Evolutionary conservation across 495 filamentous ascomycete genomes (phyloP).

Genomic region (Filosporella fistucella): DNA sequence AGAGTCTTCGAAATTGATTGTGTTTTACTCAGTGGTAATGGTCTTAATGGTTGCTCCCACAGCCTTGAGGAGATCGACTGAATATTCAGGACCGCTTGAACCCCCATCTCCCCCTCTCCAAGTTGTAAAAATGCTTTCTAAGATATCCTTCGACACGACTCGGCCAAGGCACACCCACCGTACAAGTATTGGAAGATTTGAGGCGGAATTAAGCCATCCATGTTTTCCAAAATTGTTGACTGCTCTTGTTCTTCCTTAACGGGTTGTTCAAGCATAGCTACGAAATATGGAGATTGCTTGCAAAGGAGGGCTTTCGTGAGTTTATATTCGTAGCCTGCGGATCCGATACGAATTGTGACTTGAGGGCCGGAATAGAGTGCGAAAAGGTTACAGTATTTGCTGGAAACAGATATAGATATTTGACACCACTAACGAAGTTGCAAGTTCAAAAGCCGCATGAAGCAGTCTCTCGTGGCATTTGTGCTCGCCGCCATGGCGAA

Average conservation of each 20-base stretch:
- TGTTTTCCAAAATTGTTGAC: conserved; percentile 21
- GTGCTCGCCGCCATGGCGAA: no score
- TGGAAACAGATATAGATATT: background rate
- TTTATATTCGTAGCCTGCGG: conserved; percentile 21
- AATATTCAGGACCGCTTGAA: conserved; percentile 16
- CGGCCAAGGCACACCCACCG: conserved; percentile 25
- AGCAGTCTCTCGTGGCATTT: background rate
- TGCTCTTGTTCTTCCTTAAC: conserved; percentile 22
- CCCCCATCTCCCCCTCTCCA: conserved; percentile 10
- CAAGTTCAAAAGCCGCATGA: background rate
- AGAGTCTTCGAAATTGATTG: background rate
- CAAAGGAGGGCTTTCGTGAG: conserved; percentile 26
- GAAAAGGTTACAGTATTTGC: conserved; percentile 3
- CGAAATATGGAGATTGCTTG: conserved; percentile 23
- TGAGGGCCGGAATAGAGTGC: conserved; percentile 16
- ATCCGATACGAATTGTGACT: conserved; percentile 17
- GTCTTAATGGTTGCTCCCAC: conserved; percentile 9
- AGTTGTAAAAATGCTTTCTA: conserved; percentile 11
- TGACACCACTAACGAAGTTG: background rate
- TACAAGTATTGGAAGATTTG: conserved; percentile 13
- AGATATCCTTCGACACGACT: conserved; percentile 18
- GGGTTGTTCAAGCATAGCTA: conserved; percentile 23
- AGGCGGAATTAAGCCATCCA: conserved; percentile 21
- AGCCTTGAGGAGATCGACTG: conserved; percentile 23
- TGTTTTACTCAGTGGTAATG: background rate